phyloP scores from a whole-genome alignment of 2,329 filamentous ascomycete genomes.

The Botrytis sinoallii region DNA sequence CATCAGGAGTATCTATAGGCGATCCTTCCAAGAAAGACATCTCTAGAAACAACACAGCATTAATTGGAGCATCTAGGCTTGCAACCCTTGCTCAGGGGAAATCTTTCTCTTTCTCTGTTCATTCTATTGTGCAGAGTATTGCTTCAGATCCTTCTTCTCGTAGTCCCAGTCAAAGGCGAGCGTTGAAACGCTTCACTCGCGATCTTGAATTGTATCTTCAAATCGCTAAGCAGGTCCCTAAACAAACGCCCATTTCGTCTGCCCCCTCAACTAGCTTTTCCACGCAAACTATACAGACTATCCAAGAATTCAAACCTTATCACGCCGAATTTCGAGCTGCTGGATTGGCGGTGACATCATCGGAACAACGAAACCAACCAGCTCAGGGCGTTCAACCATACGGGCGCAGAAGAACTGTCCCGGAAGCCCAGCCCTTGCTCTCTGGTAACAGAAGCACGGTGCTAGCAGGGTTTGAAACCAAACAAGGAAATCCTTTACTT shows the following conservation, averaged over 20 bases:
- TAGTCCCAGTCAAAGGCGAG: conserved; percentile 44
- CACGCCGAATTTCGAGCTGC: conserved; percentile 51
- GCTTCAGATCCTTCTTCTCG: conserved; percentile 38
- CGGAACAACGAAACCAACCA: conserved; percentile 39
- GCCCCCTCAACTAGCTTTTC: conserved; percentile 38
- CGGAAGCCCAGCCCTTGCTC: conserved; percentile 10
- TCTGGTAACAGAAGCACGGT: background rate
- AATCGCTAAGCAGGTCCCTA: conserved; percentile 41
- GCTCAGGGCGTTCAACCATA: background rate
- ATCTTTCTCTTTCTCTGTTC: conserved; percentile 21
- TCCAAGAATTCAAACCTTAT: conserved; percentile 53
- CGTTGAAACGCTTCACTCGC: conserved; percentile 43
- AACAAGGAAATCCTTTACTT: background rate
- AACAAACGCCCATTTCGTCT: conserved; percentile 36
- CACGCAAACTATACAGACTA: conserved; percentile 51
- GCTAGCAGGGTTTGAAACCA: background rate
- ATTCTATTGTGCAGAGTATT: conserved; percentile 26
- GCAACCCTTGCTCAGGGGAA: conserved; percentile 13
- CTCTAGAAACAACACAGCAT: background rate
- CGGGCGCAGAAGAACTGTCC: conserved; percentile 15
- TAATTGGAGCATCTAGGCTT: conserved; percentile 14
- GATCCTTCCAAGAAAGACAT: background rate
- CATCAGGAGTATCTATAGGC: background rate
- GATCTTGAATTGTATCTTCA: conserved; percentile 45
- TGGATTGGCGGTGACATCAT: conserved; percentile 56